Evolutionary conservation across 257 asterid species (phyloP).

Genomic region (Forsythia suspensa): DNA sequence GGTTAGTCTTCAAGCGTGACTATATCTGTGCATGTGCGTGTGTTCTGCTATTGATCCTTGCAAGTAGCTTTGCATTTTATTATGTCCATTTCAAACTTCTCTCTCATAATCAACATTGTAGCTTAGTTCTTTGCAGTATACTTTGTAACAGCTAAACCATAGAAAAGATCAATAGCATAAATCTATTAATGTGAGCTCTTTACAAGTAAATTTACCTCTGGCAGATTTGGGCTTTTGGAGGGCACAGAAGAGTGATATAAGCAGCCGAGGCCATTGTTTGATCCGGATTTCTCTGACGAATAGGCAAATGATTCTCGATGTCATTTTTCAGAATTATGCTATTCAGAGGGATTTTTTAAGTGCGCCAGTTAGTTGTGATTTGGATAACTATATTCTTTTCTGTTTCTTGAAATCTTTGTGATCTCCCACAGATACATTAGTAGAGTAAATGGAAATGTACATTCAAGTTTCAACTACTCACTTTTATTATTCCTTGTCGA

Average conservation of each 20-base stretch:
- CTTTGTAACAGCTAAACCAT: neutral
- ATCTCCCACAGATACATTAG: conserved; percentile 28
- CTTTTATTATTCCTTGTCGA: neutral
- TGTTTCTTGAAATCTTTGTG: conserved; percentile 24
- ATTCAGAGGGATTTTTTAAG: conserved; percentile 20
- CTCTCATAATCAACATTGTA: neutral
- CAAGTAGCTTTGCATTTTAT: neutral
- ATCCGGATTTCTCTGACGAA: conserved; percentile 23
- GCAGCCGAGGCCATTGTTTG: conserved; percentile 18
- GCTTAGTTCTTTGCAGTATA: neutral
- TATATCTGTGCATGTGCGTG: neutral
- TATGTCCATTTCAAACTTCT: neutral
- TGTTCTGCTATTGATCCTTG: neutral
- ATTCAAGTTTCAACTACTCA: conserved; percentile 9
- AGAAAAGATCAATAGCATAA: neutral
- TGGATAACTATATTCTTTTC: conserved; percentile 26
- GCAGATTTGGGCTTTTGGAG: conserved; percentile 99
- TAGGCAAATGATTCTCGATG: neutral
- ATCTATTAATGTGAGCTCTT: neutral
- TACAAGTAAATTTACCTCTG: neutral
- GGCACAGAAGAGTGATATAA: conserved; percentile 79
- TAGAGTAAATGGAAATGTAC: conserved; percentile 34
- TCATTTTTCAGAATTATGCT: conserved; percentile 7
- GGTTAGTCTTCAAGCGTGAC: conserved; percentile 48
- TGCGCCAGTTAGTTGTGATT: conserved; percentile 20